phyloP scores from a whole-genome alignment of 257 asterid species.

The Ligustrum vulgare region DNA sequence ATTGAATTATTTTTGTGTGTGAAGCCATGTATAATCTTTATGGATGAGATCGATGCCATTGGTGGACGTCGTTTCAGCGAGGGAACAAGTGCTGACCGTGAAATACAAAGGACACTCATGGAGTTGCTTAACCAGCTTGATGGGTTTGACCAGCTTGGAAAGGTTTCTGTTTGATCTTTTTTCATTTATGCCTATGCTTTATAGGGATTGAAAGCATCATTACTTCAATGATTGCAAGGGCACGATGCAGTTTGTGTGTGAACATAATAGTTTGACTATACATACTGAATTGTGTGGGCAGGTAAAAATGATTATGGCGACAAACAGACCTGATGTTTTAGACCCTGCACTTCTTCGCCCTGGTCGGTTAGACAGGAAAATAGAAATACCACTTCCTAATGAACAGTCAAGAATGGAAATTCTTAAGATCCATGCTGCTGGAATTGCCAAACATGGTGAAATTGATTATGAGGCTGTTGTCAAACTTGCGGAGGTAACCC shows the following conservation, averaged over 20 bases:
- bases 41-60: conserved; percentile 98
- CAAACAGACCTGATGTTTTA: conserved; percentile 91
- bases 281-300: conserved; percentile 31
- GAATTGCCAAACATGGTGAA: conserved; percentile 97
- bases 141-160: conserved; percentile 96
- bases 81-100: conserved; percentile 99
- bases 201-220: not conserved
- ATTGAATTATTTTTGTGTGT: conserved; percentile 16
- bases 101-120: conserved; percentile 95
- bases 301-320: conserved; percentile 99
- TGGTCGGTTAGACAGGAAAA: conserved; percentile 95
- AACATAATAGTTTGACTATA: conserved; percentile 2
- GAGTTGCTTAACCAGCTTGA: conserved; percentile 92
- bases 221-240: conserved; percentile 1
- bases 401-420: conserved; percentile 95
- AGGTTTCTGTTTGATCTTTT: conserved; percentile 44
- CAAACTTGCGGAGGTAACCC: conserved; percentile 90
- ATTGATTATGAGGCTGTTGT: conserved; percentile 95
- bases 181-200: not conserved
- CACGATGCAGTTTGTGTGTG: not conserved
- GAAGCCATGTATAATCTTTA: conserved; percentile 95
- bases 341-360: conserved; percentile 99
- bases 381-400: conserved; percentile 92
- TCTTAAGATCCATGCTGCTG: conserved; percentile 92
- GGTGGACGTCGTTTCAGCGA: conserved; percentile 98